phyloP scores from a whole-genome alignment of 1,284 basidiomycete species.

The Moniliophthora roreri region DNA sequence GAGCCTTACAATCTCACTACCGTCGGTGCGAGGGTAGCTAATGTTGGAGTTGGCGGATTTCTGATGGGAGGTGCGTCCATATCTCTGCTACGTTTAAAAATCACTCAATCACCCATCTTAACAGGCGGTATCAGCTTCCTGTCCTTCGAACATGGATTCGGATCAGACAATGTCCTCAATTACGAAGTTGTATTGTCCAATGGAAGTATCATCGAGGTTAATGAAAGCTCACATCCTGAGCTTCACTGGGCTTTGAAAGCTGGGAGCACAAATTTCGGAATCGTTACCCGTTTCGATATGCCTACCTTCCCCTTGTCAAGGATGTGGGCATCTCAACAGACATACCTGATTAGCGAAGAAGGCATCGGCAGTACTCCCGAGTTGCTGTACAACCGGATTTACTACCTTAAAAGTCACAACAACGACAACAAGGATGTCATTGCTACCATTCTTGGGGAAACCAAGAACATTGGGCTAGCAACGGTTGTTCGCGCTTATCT shows the following conservation, averaged over 20 bases:
- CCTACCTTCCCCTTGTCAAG: conserved; percentile 14
- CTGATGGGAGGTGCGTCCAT: conserved; percentile 10
- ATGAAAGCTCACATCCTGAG: conserved; percentile 13
- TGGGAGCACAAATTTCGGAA: conserved; percentile 21
- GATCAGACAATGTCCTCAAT: conserved; percentile 18
- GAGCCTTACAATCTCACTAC: conserved; percentile 8
- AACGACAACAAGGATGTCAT: no score
- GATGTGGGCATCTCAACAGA: no score
- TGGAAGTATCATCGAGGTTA: conserved; percentile 17
- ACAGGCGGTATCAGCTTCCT: conserved; percentile 20
- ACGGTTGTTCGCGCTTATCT: no score
- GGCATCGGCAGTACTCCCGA: no score
- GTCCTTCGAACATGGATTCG: conserved; percentile 17
- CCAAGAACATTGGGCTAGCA: no score
- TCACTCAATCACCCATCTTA: not conserved
- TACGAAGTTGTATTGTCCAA: conserved; percentile 21
- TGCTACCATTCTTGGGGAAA: no score
- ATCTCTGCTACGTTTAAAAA: not conserved
- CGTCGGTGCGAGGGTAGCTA: conserved; percentile 2
- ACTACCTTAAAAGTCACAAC: no score
- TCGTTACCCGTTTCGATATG: conserved; percentile 23
- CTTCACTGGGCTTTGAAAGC: conserved; percentile 20
- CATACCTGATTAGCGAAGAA: no score
- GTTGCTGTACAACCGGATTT: no score
- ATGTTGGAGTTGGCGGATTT: conserved; percentile 13